Conservation (phyloP, 345 rosid species). For the Acer yangbiense region DNA sequence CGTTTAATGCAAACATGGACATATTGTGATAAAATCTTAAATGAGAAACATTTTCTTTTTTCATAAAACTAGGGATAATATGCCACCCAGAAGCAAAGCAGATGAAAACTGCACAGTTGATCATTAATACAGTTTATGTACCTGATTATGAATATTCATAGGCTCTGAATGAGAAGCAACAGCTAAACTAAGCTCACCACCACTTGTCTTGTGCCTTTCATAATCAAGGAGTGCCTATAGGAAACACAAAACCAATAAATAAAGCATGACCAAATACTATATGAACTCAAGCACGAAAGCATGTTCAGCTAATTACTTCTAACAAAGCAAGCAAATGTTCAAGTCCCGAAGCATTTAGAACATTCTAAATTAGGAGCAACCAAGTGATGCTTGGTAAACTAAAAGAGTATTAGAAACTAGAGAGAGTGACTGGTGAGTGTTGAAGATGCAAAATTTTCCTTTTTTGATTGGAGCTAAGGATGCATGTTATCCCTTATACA, state of each 20-base stretch:
- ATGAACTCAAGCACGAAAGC: neutral
- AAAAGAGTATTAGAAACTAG: neutral
- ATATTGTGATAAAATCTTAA: neutral
- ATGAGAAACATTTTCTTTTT: too few species aligned
- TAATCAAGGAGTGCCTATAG: constrained; percentile 87
- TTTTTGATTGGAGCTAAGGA: neutral
- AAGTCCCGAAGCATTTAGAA: neutral
- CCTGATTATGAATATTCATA: constrained; percentile 60
- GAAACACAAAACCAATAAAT: constrained; percentile 4
- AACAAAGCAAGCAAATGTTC: neutral
- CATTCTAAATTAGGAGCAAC: neutral
- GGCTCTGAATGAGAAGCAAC: constrained; percentile 55
- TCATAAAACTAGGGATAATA: too few species aligned
- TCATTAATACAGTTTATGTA: constrained; percentile 23
- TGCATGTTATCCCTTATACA: neutral
- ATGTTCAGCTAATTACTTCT: neutral
- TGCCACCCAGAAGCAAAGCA: constrained; percentile 9
- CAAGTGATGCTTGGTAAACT: neutral
- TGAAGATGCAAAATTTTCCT: neutral
- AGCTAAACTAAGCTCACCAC: constrained; percentile 61
- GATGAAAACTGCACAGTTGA: neutral
- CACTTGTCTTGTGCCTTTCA: constrained; percentile 68
- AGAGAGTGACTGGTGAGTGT: neutral
- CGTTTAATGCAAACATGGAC: neutral
- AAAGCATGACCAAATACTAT: neutral